Evolutionary conservation across 2,329 filamentous ascomycete species (phyloP), one percentile per base, ranked within the genome.

Genomic region (Aureobasidium namibiae): DNA sequence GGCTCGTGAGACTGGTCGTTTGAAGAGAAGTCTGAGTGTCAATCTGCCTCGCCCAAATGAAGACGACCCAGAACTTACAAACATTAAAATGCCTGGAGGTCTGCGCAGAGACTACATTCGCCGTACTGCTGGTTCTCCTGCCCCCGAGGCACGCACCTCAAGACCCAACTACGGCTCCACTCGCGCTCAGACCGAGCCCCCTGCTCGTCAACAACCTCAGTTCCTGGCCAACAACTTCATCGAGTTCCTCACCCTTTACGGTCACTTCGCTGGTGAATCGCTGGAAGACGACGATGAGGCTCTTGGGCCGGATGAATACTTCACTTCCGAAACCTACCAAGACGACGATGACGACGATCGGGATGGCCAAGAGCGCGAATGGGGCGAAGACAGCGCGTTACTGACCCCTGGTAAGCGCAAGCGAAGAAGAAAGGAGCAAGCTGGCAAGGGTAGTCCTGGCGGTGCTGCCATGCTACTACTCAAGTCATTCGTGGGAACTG

Each of bases 401-500:
- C 79, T 99, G 62, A 88, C 79, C 11, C 81, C 82, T 5, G 80
- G 79, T 11, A 81, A 89, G 66, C 83, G 86, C 61, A 87, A 84
- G 74, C 83, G 90, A 68, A 87, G 85, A 74, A 86, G 90, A 69
- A 92, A 90, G 76, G 79, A 83, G 54, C 86, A 89, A 42, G 83
- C 84, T 62, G 90, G 92, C 39, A 91, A 86, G 57, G 92, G 90
- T 66, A 88, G 84, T 52, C 85, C 89, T 3, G 86, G 85, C 63
- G 89, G 88, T 62, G 92, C 94, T 10, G 86, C 89, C 11, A 74
- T 96, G 65, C 80, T 99, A 57, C 79, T 99, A 42, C 84, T 99
- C 65, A 99, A 99, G 77, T 97, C 92, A 0, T 99, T 99, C 70
- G 94, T 99, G 49, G 94, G 95, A 21, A 99, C 94, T 0, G 92